A percentile compares a stretch with the other conserved stretches of the same genome.
Conservation (phyloP, 2,329 filamentous ascomycete genomes). For the Phialocephala subalpina region DNA sequence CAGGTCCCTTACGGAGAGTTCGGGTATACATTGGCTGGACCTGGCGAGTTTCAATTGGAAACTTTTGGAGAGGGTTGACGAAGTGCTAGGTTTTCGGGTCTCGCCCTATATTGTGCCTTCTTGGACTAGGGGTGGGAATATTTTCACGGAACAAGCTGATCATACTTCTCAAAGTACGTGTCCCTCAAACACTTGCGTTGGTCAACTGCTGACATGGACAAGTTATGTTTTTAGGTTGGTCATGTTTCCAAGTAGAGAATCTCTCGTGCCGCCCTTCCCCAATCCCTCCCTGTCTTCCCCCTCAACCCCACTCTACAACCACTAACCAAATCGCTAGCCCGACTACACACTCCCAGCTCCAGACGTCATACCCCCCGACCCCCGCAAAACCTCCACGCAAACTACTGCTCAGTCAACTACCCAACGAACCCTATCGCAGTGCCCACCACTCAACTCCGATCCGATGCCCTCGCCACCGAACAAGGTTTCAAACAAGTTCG, state of each 20-base stretch:
- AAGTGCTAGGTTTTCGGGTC: slow-evolving; percentile 52
- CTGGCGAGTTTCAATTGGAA: slow-evolving; percentile 36
- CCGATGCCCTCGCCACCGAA: slow-evolving; percentile 46
- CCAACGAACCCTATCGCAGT: neutral
- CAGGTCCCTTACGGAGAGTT: slow-evolving; percentile 52
- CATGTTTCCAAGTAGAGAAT: slow-evolving; percentile 38
- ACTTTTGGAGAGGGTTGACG: no score
- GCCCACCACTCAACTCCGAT: neutral
- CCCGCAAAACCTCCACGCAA: neutral
- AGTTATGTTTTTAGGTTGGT: slow-evolving; percentile 54
- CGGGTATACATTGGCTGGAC: slow-evolving; percentile 53
- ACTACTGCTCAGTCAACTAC: neutral
- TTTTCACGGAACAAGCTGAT: slow-evolving; percentile 62
- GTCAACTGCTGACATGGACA: neutral
- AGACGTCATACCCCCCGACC: neutral
- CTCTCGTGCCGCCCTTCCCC: no score
- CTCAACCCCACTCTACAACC: neutral
- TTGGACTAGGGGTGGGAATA: slow-evolving; percentile 60
- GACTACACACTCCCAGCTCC: neutral
- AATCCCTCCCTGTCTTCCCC: neutral
- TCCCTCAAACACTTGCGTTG: neutral
- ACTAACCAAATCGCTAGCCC: neutral
- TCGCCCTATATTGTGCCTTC: slow-evolving; percentile 64
- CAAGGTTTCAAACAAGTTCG: slow-evolving; percentile 60
- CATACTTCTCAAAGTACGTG: slow-evolving; percentile 57